Evolutionary conservation across 345 rosid species (phyloP).

Genomic region (Brassica incana): DNA sequence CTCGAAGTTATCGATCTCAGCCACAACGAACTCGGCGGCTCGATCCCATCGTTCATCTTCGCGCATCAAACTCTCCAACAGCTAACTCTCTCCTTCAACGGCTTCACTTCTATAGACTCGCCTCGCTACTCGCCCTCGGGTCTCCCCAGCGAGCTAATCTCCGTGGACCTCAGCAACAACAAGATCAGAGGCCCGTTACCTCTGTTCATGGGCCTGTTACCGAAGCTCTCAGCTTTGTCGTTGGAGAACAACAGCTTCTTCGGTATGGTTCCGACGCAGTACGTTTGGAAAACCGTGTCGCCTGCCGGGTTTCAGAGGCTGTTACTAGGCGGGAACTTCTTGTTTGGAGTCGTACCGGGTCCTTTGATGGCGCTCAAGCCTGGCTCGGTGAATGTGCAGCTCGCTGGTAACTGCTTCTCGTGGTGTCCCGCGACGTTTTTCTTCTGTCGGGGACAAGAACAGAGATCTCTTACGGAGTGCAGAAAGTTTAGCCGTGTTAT

Average conservation of each 20-base stretch:
- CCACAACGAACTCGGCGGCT: background rate
- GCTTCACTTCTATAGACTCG: background rate
- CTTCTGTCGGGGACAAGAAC: background rate
- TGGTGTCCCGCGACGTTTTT: background rate
- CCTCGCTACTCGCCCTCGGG: background rate
- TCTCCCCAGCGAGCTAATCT: background rate
- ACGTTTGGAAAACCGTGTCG: background rate
- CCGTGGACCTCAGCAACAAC: background rate
- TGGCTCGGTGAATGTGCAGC: background rate
- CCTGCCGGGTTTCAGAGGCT: background rate
- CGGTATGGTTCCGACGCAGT: background rate
- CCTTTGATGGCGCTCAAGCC: background rate
- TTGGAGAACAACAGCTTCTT: background rate
- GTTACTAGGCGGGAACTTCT: background rate
- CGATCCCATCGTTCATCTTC: background rate
- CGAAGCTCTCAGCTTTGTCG: background rate
- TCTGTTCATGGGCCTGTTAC: background rate
- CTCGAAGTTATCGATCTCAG: background rate
- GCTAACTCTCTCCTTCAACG: background rate
- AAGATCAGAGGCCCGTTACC: background rate
- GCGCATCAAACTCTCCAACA: background rate
- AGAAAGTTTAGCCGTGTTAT: background rate
- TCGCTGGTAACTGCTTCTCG: background rate
- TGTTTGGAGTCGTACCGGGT: background rate
- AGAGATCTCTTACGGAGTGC: background rate